These are phyloP conservation scores for Cercospora zeina DNA, from an alignment of 2,329 filamentous ascomycete species.

Conservation along the genomic window DNA sequence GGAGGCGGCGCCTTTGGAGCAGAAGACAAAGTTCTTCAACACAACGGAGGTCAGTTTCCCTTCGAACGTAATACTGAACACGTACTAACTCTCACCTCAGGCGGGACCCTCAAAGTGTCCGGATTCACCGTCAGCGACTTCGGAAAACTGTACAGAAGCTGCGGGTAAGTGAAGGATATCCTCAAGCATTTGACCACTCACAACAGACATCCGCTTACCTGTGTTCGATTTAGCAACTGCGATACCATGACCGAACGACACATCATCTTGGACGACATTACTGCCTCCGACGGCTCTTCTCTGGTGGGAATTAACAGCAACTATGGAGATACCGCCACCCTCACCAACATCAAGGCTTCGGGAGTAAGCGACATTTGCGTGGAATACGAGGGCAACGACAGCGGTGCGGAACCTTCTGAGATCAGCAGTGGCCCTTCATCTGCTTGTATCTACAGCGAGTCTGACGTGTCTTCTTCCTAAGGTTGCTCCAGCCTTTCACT, in stretches of 20 bases:
- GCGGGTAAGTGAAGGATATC: conserved; percentile 33
- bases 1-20: conserved; percentile 43
- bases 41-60: not conserved
- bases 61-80: not conserved
- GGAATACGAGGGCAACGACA: conserved; percentile 42
- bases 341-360: conserved; percentile 44
- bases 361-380: conserved; percentile 42
- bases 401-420: conserved; percentile 40
- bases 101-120: conserved; percentile 41
- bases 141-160: conserved; percentile 55
- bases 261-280: conserved; percentile 50
- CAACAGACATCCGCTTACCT: no score
- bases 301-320: conserved; percentile 55
- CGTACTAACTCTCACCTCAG: conserved; percentile 36
- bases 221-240: conserved; percentile 45
- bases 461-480: conserved; percentile 32
- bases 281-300: conserved; percentile 46
- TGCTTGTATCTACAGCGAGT: conserved; percentile 39
- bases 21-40: conserved; percentile 18
- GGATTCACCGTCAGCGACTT: conserved; percentile 48
- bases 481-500: not conserved
- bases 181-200: no score
- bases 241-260: conserved; percentile 45
- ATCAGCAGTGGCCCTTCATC: conserved; percentile 38
- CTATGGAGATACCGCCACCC: conserved; percentile 23